Evolutionary conservation across 1,284 basidiomycete species (phyloP).

Genomic region (Salmacisia buchloeana): DNA sequence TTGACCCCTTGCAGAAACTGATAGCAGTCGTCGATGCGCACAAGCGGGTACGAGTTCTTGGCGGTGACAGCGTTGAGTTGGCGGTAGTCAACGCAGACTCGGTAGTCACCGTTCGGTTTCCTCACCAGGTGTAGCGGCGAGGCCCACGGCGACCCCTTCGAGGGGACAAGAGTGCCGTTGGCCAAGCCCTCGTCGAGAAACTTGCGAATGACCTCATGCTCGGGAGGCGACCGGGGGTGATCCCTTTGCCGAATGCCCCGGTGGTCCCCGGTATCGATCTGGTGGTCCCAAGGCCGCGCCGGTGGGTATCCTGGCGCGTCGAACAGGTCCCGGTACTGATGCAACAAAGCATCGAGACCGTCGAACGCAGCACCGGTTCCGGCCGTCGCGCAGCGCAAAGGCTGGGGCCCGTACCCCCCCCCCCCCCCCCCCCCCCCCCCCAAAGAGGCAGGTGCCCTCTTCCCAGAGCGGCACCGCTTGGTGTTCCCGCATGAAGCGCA

Average conservation of each 20-base stretch:
- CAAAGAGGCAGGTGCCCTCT: background rate
- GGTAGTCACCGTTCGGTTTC: constrained; percentile 54
- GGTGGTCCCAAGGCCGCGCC: background rate
- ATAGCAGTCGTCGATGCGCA: constrained; percentile 51
- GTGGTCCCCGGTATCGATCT: background rate
- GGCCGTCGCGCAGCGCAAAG: background rate
- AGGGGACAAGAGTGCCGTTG: background rate
- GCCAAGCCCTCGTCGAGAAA: background rate
- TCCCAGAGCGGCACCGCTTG: background rate
- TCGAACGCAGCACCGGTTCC: no score
- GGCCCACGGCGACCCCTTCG: constrained; percentile 49
- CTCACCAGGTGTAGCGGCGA: constrained; percentile 56
- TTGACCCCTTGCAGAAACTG: constrained; percentile 43
- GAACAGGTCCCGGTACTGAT: background rate
- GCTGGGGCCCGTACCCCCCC: background rate
- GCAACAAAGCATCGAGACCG: background rate
- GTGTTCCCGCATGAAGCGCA: background rate
- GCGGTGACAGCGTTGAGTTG: constrained; percentile 53
- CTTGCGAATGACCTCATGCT: background rate
- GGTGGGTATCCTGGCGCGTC: background rate
- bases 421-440: no score
- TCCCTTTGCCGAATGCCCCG: background rate
- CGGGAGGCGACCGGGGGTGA: background rate
- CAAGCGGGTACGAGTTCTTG: constrained; percentile 52
- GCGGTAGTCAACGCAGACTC: constrained; percentile 55